Percentiles rank a stretch among this genome's conserved stretches.
Evolutionary conservation across 257 asterid species (phyloP).

Genomic region (Asclepias syriaca): DNA sequence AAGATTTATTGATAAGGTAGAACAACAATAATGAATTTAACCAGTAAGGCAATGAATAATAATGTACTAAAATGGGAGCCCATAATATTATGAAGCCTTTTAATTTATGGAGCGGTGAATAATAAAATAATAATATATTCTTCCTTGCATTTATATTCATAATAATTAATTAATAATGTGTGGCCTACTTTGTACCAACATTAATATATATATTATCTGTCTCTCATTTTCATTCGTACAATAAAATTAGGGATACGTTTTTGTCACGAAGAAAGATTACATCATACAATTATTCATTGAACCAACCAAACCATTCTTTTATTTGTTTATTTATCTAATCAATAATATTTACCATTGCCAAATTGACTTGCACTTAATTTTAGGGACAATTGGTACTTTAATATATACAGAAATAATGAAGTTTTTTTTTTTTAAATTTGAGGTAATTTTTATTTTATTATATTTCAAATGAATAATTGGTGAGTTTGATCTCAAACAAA

Average conservation of each 20-base stretch:
- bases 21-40: background rate
- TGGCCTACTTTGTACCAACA: conserved; percentile 1
- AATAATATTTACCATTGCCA: background rate
- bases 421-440: background rate
- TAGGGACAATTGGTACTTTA: background rate
- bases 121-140: background rate
- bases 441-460: too few relatives aligned
- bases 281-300: background rate
- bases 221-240: background rate
- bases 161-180: background rate
- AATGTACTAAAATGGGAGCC: background rate
- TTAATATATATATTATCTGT: background rate
- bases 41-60: background rate
- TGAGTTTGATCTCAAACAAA: too few relatives aligned
- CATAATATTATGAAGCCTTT: background rate
- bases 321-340: background rate
- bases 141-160: too few relatives aligned
- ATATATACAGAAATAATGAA: background rate
- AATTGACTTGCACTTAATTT: background rate
- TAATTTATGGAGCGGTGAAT: background rate
- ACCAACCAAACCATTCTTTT: background rate
- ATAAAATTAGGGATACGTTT: conserved; percentile 1
- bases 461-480: too few relatives aligned
- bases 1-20: background rate
- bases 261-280: conserved; percentile 2